phyloP scores from a whole-genome alignment of 2,329 filamentous ascomycete species.

The Xylariaceae sp. region DNA sequence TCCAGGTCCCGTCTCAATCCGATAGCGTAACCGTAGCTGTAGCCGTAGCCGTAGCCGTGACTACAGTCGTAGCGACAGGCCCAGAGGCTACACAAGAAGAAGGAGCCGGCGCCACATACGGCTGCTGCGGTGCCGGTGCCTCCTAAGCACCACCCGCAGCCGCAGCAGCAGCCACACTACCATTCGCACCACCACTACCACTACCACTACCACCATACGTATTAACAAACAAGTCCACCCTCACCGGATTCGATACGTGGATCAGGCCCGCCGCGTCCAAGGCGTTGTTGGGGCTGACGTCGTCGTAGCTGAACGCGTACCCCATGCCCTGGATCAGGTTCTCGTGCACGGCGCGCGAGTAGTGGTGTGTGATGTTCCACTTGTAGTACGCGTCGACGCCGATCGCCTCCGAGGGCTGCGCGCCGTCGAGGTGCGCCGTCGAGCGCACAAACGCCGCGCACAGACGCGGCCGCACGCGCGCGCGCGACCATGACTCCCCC shows the following conservation, averaged over 20 bases:
- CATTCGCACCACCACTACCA: too few species aligned
- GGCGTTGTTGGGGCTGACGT: constrained; percentile 48
- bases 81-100: too few species aligned
- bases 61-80: too few species aligned
- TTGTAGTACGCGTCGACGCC: constrained; percentile 36
- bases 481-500: constrained; percentile 28
- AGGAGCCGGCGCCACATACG: too few species aligned
- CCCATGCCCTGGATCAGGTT: constrained; percentile 52
- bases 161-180: too few species aligned
- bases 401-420: constrained; percentile 35
- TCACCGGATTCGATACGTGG: constrained; percentile 1
- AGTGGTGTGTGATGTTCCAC: constrained; percentile 42
- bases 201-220: too few species aligned
- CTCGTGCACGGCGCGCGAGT: constrained; percentile 52
- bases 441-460: constrained; percentile 43
- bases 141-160: too few species aligned
- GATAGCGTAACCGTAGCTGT: too few species aligned
- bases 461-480: constrained; percentile 38
- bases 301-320: constrained; percentile 62
- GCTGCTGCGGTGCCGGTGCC: too few species aligned
- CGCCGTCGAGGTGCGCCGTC: constrained; percentile 38
- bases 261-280: constrained; percentile 47
- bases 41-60: too few species aligned
- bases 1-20: too few species aligned
- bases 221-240: constrained; percentile 13